These are phyloP conservation scores for Thelonectria rubi DNA, from an alignment of 2,329 filamentous ascomycete genomes.

Conservation along the genomic window DNA sequence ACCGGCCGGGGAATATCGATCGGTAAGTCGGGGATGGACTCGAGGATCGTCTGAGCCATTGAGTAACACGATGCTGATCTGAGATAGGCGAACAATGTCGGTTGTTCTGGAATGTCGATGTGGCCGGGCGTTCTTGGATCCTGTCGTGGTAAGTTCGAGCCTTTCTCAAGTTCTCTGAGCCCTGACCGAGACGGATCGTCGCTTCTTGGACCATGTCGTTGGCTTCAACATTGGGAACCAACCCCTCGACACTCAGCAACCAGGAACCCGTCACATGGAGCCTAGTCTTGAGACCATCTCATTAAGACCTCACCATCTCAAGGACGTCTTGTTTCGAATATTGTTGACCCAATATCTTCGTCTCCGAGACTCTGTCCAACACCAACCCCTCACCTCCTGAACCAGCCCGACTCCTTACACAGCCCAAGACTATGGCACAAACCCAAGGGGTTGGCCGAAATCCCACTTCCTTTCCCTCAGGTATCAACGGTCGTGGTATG, in stretches of 20 bases:
- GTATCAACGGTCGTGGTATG: background rate
- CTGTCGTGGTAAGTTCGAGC: background rate
- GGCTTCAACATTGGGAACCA: background rate
- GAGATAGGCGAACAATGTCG: background rate
- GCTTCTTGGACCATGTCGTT: background rate
- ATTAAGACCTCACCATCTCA: background rate
- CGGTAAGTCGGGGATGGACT: constrained; percentile 8
- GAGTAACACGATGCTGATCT: constrained; percentile 5
- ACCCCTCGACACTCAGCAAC: background rate
- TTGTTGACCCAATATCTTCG: background rate
- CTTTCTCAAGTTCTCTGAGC: background rate
- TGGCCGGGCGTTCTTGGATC: background rate
- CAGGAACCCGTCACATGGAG: background rate
- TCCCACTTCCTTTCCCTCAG: background rate
- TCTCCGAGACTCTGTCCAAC: background rate
- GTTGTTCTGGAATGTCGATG: background rate
- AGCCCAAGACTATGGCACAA: background rate
- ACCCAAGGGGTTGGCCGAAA: background rate
- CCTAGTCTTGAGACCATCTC: background rate
- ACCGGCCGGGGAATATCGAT: constrained; percentile 10
- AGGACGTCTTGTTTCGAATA: background rate
- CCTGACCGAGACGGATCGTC: background rate
- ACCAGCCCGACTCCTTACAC: background rate
- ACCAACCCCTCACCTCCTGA: background rate
- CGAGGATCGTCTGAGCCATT: background rate